These are phyloP conservation scores for Mycocentrospora acerina DNA, from an alignment of 2,329 filamentous ascomycete genomes.

Conservation along the genomic window DNA sequence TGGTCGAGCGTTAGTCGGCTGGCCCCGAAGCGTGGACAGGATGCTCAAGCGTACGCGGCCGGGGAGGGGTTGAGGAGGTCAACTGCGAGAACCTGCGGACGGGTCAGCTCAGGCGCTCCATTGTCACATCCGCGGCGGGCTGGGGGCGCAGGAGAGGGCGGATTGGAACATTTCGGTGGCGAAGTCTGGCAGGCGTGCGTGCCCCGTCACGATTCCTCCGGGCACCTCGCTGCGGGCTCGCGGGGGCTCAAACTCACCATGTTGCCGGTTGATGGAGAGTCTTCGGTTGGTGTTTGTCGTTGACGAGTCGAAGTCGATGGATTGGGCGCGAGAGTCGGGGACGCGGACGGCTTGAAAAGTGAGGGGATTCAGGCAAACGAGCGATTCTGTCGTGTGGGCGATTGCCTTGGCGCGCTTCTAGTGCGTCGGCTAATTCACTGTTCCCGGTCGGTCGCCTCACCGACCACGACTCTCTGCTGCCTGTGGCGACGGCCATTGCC, in stretches of 20 bases:
- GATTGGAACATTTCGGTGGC: slow-evolving; percentile 31
- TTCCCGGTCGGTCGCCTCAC: neutral
- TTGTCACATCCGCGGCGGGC: slow-evolving; percentile 11
- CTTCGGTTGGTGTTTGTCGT: slow-evolving; percentile 29
- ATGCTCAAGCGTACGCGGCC: slow-evolving; percentile 59
- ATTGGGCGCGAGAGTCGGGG: slow-evolving; percentile 37
- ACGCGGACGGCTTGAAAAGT: slow-evolving; percentile 33
- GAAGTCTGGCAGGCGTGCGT: slow-evolving; percentile 37
- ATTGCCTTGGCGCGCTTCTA: slow-evolving; percentile 6
- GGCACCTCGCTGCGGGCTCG: slow-evolving; percentile 11
- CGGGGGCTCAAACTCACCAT: slow-evolving; percentile 38
- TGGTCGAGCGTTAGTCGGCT: slow-evolving; percentile 31
- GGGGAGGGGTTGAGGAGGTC: slow-evolving; percentile 99
- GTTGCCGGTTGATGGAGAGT: slow-evolving; percentile 40
- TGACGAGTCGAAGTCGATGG: slow-evolving; percentile 36
- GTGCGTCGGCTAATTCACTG: slow-evolving; percentile 10
- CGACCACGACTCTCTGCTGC: neutral
- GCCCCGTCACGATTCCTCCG: slow-evolving; percentile 17
- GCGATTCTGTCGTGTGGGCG: slow-evolving; percentile 5
- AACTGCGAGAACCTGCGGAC: slow-evolving; percentile 92
- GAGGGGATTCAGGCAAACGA: slow-evolving; percentile 6
- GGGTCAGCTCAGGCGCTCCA: slow-evolving; percentile 15
- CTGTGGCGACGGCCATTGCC: no score
- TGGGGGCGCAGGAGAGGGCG: slow-evolving; percentile 15
- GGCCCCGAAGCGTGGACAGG: slow-evolving; percentile 11